Conservation (phyloP, 768 basidiomycete species). For the Pleurotus djamor region DNA sequence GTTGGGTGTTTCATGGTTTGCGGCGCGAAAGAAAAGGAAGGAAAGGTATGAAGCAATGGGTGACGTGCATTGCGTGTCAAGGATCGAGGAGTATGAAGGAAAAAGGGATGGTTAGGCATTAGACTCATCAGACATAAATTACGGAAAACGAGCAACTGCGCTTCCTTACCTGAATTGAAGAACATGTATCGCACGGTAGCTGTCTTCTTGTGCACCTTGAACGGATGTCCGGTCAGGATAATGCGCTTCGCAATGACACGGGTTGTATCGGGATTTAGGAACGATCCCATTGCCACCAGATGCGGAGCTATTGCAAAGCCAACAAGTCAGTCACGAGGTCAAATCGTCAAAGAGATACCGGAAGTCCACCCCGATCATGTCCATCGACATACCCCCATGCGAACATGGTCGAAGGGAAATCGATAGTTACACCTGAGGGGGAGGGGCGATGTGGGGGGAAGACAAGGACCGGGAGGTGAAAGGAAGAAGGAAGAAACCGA, state of each 20-base stretch:
- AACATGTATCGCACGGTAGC: conserved; percentile 99
- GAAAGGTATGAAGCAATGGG: too few relatives aligned
- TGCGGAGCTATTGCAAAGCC: conserved; percentile 51
- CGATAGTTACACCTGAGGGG: neutral
- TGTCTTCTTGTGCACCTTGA: conserved; percentile 96
- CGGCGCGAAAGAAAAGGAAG: neutral
- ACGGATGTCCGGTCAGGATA: conserved; percentile 92
- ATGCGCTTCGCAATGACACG: conserved; percentile 93
- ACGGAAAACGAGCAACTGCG: neutral
- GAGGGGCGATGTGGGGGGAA: conserved; percentile 9
- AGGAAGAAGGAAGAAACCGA: neutral
- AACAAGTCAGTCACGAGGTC: neutral
- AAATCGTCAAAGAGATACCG: neutral
- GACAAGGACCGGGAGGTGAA: neutral
- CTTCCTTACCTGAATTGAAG: conserved; percentile 74
- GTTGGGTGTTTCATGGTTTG: neutral
- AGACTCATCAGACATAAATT: neutral
- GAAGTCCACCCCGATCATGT: neutral
- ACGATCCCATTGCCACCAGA: conserved; percentile 88
- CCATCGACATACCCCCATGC: neutral
- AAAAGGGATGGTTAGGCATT: neutral
- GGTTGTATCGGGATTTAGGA: conserved; percentile 87
- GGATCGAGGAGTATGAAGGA: conserved; percentile 4
- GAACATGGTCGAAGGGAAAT: neutral
- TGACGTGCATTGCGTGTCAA: neutral